phyloP scores from a whole-genome alignment of 139 green algal species.

The Chlamydomonas schloesseri region DNA sequence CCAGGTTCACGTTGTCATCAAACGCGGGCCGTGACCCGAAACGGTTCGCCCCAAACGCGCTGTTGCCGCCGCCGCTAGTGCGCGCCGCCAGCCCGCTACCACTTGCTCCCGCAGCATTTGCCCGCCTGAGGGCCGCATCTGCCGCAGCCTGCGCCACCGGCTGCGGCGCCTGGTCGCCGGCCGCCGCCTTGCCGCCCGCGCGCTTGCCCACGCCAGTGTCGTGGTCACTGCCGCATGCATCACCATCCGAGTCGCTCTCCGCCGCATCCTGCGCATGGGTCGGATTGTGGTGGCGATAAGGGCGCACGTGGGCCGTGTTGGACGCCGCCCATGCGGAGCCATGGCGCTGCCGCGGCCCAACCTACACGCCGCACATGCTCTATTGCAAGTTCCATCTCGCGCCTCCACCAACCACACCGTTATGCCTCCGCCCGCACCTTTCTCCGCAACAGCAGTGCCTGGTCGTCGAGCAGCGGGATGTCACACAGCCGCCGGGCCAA shows the following conservation, averaged over 20 bases:
- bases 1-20: neutral
- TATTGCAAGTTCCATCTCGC: no score
- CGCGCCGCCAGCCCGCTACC: neutral
- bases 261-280: neutral
- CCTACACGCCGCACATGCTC: no score
- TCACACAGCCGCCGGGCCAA: slow-evolving; percentile 30
- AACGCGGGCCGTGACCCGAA: neutral
- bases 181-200: neutral
- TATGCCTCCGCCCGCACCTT: slow-evolving; percentile 33
- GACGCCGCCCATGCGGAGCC: no score
- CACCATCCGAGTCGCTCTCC: slow-evolving; percentile 8
- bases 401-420: no score
- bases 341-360: no score
- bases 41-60: neutral
- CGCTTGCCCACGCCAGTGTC: neutral
- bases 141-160: neutral
- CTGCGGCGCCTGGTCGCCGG: neutral
- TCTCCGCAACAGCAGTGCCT: slow-evolving; percentile 59
- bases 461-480: slow-evolving; percentile 42
- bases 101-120: no score
- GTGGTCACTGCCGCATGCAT: slow-evolving; percentile 33
- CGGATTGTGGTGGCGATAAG: neutral
- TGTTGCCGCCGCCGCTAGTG: neutral
- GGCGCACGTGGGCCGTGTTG: no score
- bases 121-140: no score